These are phyloP conservation scores for Microsporum canis DNA, from an alignment of 2,329 filamentous ascomycete species.

Conservation along the genomic window DNA sequence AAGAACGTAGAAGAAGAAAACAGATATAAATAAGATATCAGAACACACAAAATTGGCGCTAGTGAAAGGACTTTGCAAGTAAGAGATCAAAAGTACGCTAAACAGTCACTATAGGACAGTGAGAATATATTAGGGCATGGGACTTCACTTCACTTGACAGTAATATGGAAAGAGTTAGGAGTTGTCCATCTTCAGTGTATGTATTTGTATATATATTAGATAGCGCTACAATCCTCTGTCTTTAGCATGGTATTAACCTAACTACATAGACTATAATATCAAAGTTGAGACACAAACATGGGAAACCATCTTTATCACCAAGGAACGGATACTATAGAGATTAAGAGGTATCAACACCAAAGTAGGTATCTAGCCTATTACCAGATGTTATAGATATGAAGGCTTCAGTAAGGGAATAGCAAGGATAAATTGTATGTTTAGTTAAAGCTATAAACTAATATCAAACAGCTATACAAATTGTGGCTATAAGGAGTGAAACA, in stretches of 20 bases:
- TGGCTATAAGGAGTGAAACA: neutral
- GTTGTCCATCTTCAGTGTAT: no score
- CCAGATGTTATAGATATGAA: neutral
- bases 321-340: neutral
- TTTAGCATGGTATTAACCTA: no score
- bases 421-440: neutral
- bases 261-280: no score
- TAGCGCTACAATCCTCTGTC: no score
- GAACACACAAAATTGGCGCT: neutral
- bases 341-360: neutral
- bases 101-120: neutral
- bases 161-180: no score
- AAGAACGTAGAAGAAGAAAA: neutral
- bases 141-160: neutral
- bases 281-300: no score
- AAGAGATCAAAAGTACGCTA: neutral
- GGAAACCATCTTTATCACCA: no score
- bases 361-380: neutral
- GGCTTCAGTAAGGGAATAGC: neutral
- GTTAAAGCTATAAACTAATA: neutral
- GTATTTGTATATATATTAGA: no score
- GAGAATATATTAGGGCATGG: neutral
- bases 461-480: neutral
- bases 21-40: neutral
- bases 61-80: neutral